phyloP scores from a whole-genome alignment of 2,329 filamentous ascomycete species.

The Botrytis sinoallii region DNA sequence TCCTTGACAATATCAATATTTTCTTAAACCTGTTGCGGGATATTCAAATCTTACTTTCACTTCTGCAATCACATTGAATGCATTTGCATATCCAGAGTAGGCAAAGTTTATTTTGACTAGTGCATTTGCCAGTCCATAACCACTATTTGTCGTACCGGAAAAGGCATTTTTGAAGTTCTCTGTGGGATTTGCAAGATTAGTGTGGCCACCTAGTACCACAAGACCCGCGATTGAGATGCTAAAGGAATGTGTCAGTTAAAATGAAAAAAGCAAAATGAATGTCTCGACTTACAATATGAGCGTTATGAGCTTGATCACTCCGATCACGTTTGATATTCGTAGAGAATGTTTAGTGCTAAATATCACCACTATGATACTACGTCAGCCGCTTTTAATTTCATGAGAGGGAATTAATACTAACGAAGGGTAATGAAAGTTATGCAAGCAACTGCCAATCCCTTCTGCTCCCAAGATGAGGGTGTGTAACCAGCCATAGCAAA shows the following conservation, averaged over 20 bases:
- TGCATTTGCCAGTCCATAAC: constrained; percentile 54
- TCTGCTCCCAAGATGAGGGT: constrained; percentile 60
- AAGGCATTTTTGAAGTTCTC: constrained; percentile 56
- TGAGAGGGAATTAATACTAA: constrained; percentile 37
- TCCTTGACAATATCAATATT: constrained; percentile 41
- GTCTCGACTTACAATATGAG: constrained; percentile 50
- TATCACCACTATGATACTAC: constrained; percentile 40
- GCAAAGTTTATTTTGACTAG: constrained; percentile 58
- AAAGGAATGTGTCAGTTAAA: not conserved
- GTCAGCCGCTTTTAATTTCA: not conserved
- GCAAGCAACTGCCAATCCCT: constrained; percentile 60
- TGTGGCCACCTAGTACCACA: constrained; percentile 58
- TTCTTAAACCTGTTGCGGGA: not conserved
- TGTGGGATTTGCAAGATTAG: constrained; percentile 48
- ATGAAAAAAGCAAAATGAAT: not conserved
- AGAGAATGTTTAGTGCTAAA: constrained; percentile 58
- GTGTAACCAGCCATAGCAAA: constrained; percentile 52
- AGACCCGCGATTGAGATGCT: constrained; percentile 56
- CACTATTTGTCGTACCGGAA: constrained; percentile 45
- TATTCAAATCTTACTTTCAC: constrained; percentile 43
- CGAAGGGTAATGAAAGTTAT: constrained; percentile 44
- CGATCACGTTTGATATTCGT: constrained; percentile 54
- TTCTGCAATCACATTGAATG: constrained; percentile 61
- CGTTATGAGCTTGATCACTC: constrained; percentile 57
- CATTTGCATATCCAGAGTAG: constrained; percentile 56